Percentiles rank a stretch among this genome's conserved stretches.
Evolutionary conservation across 2,329 filamentous ascomycete species (phyloP).

Genomic region (Cyphellophora europaea): DNA sequence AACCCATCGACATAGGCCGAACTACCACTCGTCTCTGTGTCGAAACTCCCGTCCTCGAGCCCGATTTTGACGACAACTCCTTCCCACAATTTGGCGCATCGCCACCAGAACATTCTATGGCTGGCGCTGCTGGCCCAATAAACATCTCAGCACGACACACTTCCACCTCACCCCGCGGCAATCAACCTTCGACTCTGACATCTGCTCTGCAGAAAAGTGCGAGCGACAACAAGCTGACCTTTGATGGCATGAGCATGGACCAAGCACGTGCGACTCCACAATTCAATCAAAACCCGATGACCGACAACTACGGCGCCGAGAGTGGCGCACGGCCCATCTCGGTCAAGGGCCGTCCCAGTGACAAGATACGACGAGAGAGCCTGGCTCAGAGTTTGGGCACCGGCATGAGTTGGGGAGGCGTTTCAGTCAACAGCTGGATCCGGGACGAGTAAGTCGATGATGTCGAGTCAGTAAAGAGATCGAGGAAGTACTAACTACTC

Average conservation of each 20-base stretch:
- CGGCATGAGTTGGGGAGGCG: conserved; percentile 94
- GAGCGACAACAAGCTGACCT: conserved; percentile 27
- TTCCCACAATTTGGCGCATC: conserved; percentile 32
- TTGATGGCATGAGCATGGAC: conserved; percentile 9
- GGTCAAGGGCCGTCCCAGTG: conserved; percentile 39
- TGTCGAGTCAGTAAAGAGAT: conserved; percentile 95
- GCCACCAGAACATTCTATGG: conserved; percentile 22
- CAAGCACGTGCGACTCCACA: conserved; percentile 13
- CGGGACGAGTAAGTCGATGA: conserved; percentile 95
- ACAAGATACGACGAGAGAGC: conserved; percentile 45
- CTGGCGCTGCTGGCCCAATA: conserved; percentile 45
- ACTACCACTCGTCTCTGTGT: conserved; percentile 29
- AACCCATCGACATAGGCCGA: conserved; percentile 25
- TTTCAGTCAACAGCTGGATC: conserved; percentile 95
- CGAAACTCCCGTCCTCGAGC: conserved; percentile 3
- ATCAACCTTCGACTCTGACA: conserved; percentile 55
- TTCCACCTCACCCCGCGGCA: conserved; percentile 48
- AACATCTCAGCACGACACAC: conserved; percentile 50
- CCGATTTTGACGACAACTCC: conserved; percentile 26
- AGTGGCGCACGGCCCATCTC: conserved; percentile 51
- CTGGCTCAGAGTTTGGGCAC: conserved; percentile 54
- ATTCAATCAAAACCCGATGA: conserved; percentile 18
- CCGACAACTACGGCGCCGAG: conserved; percentile 15
- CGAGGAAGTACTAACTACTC: conserved; percentile 95
- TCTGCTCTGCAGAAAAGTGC: conserved; percentile 47